Evolutionary conservation across 1,284 basidiomycete genomes (phyloP).

Genomic region (Ceratobasidium sp.): DNA sequence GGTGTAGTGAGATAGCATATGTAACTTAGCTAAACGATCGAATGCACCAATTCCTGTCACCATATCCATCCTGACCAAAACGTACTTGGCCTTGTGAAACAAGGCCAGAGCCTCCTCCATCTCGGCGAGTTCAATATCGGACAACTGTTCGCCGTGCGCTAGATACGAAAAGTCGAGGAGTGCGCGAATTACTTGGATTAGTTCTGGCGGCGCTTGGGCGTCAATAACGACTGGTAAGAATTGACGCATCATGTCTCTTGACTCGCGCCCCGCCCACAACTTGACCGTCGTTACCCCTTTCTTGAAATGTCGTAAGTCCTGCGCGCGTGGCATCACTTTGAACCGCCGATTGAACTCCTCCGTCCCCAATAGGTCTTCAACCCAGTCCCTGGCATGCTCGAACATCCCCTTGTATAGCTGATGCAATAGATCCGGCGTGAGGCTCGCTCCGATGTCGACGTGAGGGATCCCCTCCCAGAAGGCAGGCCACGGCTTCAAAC

Average conservation of each 20-base stretch:
- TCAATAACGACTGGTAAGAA: constrained; percentile 1
- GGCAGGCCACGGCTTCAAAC: not conserved
- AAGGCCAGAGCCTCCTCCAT: not conserved
- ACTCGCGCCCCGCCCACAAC: constrained; percentile 3
- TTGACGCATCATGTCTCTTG: constrained; percentile 1
- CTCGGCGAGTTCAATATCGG: not conserved
- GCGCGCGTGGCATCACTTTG: not conserved
- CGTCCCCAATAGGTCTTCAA: not conserved
- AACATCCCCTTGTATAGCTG: constrained; percentile 54
- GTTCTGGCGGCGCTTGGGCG: not conserved
- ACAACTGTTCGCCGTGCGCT: not conserved
- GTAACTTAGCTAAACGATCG: not conserved
- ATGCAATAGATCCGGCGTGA: constrained; percentile 53
- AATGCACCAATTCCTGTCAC: not conserved
- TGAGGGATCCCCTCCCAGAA: constrained; percentile 8
- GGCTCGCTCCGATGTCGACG: constrained; percentile 46
- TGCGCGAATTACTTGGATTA: not conserved
- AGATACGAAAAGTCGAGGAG: constrained; percentile 1
- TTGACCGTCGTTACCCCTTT: not conserved
- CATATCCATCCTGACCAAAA: not conserved
- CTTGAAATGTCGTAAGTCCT: constrained; percentile 22
- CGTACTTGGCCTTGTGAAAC: not conserved
- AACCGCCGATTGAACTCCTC: constrained; percentile 5
- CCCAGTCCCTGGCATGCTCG: constrained; percentile 42
- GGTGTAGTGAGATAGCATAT: constrained; percentile 18